phyloP scores from a whole-genome alignment of 805 yeast genomes.

The Candida boidinii region DNA sequence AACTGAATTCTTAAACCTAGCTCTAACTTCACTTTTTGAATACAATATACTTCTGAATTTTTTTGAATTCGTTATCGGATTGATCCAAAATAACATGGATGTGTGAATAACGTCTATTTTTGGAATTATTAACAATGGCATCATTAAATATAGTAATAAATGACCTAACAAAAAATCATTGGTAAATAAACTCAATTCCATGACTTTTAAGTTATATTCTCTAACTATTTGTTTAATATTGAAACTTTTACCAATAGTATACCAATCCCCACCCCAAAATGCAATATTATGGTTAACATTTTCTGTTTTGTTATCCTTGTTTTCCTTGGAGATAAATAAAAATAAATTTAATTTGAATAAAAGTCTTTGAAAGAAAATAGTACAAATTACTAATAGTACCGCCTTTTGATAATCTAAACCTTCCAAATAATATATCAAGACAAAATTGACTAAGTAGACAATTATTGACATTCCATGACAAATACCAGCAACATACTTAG shows the following conservation, averaged over 20 bases:
- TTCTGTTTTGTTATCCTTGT: conserved; percentile 31
- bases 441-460: conserved; percentile 26
- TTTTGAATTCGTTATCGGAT: conserved; percentile 28
- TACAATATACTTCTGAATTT: conserved; percentile 30
- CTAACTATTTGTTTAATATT: conserved; percentile 35
- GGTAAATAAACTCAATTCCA: conserved; percentile 36
- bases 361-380: conserved; percentile 28
- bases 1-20: conserved; percentile 31
- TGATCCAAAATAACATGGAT: conserved; percentile 40
- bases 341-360: conserved; percentile 25
- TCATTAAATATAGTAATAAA: conserved; percentile 27
- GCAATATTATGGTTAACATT: conserved; percentile 54
- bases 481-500: conserved; percentile 30
- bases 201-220: conserved; percentile 35
- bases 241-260: conserved; percentile 6
- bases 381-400: conserved; percentile 29
- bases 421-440: conserved; percentile 30
- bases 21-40: conserved; percentile 28
- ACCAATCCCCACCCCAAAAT: conserved; percentile 27
- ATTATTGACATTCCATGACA: conserved; percentile 30
- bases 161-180: conserved; percentile 42
- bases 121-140: conserved; percentile 33
- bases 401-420: conserved; percentile 32
- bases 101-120: conserved; percentile 41
- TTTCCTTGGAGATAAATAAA: conserved; percentile 32